Base-by-base conservation (phyloP, 257 asterid species). In the Eustoma russellianum region DNA sequence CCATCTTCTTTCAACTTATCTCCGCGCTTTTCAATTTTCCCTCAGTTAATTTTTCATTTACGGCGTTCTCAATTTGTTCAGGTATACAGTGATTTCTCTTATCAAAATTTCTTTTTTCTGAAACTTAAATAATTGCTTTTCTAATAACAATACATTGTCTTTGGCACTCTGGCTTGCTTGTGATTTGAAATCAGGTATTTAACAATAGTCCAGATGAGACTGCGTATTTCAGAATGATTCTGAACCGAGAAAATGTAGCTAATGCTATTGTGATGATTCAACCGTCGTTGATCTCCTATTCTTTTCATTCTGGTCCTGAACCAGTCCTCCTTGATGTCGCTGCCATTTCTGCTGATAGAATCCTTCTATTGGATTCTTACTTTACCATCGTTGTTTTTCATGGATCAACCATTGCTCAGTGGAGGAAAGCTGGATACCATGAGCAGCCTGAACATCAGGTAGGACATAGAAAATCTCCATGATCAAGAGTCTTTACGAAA, bases 121-220 rank as follows among this genome's bases (percentile, higher is more conserved):
- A 43, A 67, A 35, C 48, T 47, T n/a, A 12, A 56, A 51, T 18
- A 35, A 38, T 41, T 9, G 19, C 28, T 34, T 55, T 41, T 41
- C 16, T 13, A 12, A 38, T 55, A 15, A 6, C 17, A 5, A 15
- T 17, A 40, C 47, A 54, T 9, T 5, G 13, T 55, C 13, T 64
- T 59, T 13, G 2, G 13, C 3, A 43, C 24, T 12, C 33, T 44
- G 40, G 33, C 50, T 34, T 58, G 30, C 49, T 53, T 52, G 66
- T 55, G 49, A 48, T 65, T 70, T 53, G 60, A 63, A 57, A 67
- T 60, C 85, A 85, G 98, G 97, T 88, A 61, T 92, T 92, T 67
- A 89, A 89, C 67, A 92, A 88, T 77, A 92, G 98, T 72, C 98
- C 98, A 13, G 98, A 88, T 56, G 98, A 92, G 81, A 92, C 98